Evolutionary conservation across 257 asterid species (phyloP).

Genomic region (Gentiana macrophylla): DNA sequence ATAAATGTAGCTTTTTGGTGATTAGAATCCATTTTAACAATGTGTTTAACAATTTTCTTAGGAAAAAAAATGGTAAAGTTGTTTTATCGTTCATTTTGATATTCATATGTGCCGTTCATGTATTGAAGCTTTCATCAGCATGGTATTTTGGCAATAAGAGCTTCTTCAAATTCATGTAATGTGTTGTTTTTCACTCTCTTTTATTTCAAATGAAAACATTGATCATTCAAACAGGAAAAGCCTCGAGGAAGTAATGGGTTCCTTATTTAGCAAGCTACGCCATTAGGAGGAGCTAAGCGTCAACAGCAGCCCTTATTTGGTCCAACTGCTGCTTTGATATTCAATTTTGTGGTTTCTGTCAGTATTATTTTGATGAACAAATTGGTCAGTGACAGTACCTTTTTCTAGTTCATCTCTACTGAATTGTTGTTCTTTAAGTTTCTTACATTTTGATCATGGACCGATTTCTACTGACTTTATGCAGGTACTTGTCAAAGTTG

Average conservation of each 20-base stretch:
- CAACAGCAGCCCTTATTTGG: constrained; percentile 59
- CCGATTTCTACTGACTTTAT: constrained; percentile 3
- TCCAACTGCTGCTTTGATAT: constrained; percentile 78
- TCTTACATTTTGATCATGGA: constrained; percentile 2
- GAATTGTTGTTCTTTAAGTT: neutral
- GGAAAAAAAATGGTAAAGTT: too few relatives aligned
- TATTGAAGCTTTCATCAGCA: neutral
- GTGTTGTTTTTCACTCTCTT: too few relatives aligned
- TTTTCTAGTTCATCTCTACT: neutral
- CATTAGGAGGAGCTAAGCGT: constrained; percentile 53
- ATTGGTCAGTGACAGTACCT: constrained; percentile 36
- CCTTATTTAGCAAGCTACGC: constrained; percentile 58
- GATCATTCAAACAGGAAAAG: constrained; percentile 41
- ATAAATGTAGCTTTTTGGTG: too few relatives aligned
- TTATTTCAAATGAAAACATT: neutral
- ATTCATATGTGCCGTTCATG: neutral
- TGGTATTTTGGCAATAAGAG: neutral
- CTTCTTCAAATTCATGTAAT: too few relatives aligned
- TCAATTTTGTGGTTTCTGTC: constrained; percentile 83
- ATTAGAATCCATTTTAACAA: too few relatives aligned
- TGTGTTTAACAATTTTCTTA: too few relatives aligned
- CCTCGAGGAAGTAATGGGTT: constrained; percentile 75
- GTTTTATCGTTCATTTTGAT: neutral
- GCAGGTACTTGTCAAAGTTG: constrained; percentile 85
- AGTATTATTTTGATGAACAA: constrained; percentile 91